These are phyloP conservation scores for Skeletonema tropicum DNA, from an alignment of 108 stramenopile species.

Conservation along the genomic window DNA sequence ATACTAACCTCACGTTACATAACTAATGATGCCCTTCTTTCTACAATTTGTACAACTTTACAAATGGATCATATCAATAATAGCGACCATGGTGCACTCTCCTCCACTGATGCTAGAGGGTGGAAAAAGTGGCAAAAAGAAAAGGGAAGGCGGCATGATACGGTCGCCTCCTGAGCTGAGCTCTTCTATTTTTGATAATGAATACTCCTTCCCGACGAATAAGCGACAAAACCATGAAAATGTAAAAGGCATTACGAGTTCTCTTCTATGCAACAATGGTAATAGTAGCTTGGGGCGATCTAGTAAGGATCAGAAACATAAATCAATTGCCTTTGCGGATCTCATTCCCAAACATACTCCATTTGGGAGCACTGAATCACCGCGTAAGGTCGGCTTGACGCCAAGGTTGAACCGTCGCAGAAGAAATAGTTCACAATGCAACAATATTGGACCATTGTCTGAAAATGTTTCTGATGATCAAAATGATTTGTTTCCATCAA, in stretches of 20 bases:
- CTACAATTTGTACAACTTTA: not conserved
- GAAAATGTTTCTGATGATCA: not conserved
- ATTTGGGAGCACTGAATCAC: not conserved
- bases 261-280: not conserved
- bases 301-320: not conserved
- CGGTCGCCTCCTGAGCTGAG: not conserved
- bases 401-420: not conserved
- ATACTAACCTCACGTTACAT: not conserved
- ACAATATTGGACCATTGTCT: not conserved
- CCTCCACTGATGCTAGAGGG: not conserved
- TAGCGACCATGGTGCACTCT: not conserved
- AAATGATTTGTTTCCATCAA: not conserved
- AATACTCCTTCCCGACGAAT: not conserved
- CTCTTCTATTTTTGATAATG: not conserved
- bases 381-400: not conserved
- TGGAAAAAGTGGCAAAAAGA: too few species aligned
- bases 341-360: not conserved
- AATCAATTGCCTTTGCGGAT: not conserved
- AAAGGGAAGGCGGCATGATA: not conserved
- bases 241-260: not conserved
- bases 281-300: not conserved
- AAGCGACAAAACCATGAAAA: not conserved
- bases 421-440: not conserved
- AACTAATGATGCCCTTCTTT: conserved; percentile 1
- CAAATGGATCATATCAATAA: not conserved